Evolutionary conservation across 2,329 filamentous ascomycete genomes (phyloP).

Genomic region (Pyrenochaeta sp.): DNA sequence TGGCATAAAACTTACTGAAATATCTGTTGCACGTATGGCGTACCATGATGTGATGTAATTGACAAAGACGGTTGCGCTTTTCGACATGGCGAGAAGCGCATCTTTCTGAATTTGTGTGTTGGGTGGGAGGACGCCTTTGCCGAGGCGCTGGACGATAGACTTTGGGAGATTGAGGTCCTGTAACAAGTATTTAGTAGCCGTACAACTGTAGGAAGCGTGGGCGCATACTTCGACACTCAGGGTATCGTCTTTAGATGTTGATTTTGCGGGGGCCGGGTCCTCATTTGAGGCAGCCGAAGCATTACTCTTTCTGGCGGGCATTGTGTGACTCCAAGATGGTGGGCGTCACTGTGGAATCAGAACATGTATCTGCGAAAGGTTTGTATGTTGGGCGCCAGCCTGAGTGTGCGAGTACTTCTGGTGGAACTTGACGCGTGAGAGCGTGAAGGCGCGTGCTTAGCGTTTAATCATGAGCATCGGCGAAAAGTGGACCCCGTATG

Average conservation of each 20-base stretch:
- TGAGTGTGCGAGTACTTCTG: conserved; percentile 14
- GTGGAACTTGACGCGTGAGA: conserved; percentile 39
- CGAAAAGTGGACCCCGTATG: neutral
- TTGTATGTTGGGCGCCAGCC: conserved; percentile 19
- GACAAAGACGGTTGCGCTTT: conserved; percentile 84
- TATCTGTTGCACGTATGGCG: conserved; percentile 33
- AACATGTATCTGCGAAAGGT: conserved; percentile 5
- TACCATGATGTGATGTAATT: conserved; percentile 81
- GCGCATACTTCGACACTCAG: conserved; percentile 55
- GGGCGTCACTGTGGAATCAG: neutral
- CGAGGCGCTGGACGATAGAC: conserved; percentile 80
- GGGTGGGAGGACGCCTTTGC: conserved; percentile 79
- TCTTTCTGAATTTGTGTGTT: conserved; percentile 87
- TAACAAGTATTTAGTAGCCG: conserved; percentile 5
- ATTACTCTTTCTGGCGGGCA: conserved; percentile 60
- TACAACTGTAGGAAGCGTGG: neutral
- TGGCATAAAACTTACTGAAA: neutral
- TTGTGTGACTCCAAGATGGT: conserved; percentile 24
- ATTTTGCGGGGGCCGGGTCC: conserved; percentile 37
- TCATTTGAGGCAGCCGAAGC: conserved; percentile 51
- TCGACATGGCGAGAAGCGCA: conserved; percentile 79
- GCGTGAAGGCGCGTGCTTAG: conserved; percentile 31
- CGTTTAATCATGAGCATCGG: neutral
- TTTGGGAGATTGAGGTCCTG: conserved; percentile 77
- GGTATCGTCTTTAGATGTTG: conserved; percentile 48